These are phyloP conservation scores for Metschnikowia hibisci DNA, from an alignment of 805 yeast species.

Conservation along the genomic window DNA sequence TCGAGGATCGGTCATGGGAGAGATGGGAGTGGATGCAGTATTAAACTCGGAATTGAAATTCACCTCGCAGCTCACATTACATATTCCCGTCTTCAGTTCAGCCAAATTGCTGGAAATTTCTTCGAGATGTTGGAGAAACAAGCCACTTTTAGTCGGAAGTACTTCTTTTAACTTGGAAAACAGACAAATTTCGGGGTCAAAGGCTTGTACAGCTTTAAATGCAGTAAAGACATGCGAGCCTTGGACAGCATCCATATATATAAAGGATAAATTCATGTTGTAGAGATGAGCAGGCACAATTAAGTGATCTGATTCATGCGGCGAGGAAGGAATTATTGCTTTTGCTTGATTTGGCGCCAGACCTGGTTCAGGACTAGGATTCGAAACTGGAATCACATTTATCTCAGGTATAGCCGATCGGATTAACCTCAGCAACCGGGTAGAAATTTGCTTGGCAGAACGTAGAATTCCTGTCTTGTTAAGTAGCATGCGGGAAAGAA, in stretches of 20 bases:
- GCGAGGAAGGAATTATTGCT: background rate
- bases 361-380: background rate
- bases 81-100: constrained; percentile 10
- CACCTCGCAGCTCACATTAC: constrained; percentile 10
- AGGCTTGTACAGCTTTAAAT: background rate
- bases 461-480: constrained; percentile 34
- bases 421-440: constrained; percentile 13
- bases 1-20: constrained; percentile 14
- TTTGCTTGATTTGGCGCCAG: background rate
- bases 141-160: constrained; percentile 6
- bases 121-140: constrained; percentile 8
- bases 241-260: constrained; percentile 8
- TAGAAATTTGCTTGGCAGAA: constrained; percentile 34
- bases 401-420: constrained; percentile 3
- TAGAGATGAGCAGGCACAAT: constrained; percentile 4
- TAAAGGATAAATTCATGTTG: constrained; percentile 12
- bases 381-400: background rate
- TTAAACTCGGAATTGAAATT: constrained; percentile 7
- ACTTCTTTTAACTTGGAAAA: background rate
- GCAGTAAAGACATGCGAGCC: constrained; percentile 10
- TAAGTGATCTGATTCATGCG: background rate
- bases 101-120: constrained; percentile 4
- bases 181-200: background rate
- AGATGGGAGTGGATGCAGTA: constrained; percentile 13
- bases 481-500: constrained; percentile 37